Evolutionary conservation across 1,139 yeast species (phyloP).

Genomic region (Nematodospora anomalae): DNA sequence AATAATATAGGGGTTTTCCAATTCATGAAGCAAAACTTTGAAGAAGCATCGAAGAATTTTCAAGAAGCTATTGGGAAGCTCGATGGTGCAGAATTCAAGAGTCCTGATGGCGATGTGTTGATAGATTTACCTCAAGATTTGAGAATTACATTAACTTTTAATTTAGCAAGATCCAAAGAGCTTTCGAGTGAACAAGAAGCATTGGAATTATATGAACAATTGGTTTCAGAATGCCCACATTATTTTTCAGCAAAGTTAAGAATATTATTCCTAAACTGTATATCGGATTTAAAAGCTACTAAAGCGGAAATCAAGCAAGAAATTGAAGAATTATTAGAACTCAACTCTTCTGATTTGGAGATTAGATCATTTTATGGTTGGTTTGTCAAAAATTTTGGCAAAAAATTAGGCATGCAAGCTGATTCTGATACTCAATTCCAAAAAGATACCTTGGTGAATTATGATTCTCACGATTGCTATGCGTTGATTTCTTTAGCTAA

Average conservation of each 20-base stretch:
- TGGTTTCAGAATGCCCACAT: constrained; percentile 61
- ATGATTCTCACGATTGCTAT: constrained; percentile 85
- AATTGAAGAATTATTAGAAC: constrained; percentile 52
- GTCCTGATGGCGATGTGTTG: constrained; percentile 27
- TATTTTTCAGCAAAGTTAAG: constrained; percentile 80
- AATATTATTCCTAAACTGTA: constrained; percentile 53
- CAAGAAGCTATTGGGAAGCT: constrained; percentile 44
- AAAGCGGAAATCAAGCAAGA: constrained; percentile 51
- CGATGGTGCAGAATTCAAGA: constrained; percentile 19
- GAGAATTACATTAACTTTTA: constrained; percentile 54
- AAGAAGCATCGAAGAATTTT: constrained; percentile 42
- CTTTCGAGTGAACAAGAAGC: constrained; percentile 47
- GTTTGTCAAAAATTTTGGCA: constrained; percentile 67
- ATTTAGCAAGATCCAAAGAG: constrained; percentile 65
- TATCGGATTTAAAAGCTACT: constrained; percentile 27
- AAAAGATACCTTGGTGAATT: constrained; percentile 77
- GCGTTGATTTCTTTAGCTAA: constrained; percentile 90
- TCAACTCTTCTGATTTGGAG: constrained; percentile 66
- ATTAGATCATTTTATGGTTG: constrained; percentile 91
- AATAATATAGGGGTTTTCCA: constrained; percentile 88
- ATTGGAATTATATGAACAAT: constrained; percentile 50
- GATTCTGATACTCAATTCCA: constrained; percentile 77
- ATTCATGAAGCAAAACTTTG: constrained; percentile 62
- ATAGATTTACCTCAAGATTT: constrained; percentile 32
- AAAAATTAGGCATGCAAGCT: constrained; percentile 53